Evolutionary conservation across 176 grass and related monocot genomes (phyloP).

Genomic region (Carex kokanica): DNA sequence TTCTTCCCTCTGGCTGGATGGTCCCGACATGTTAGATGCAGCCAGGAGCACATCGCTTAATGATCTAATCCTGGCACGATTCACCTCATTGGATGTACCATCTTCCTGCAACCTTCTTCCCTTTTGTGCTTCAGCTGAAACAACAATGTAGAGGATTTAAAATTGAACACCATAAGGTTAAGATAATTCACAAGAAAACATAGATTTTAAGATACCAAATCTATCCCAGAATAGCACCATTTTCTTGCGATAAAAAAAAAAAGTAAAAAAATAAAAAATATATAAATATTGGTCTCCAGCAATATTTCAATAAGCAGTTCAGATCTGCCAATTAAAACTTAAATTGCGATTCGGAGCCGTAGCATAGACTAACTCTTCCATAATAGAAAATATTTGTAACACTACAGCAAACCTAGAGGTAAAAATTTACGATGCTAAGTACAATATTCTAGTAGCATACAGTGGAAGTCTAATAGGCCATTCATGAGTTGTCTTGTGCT

Average conservation of each 20-base stretch:
- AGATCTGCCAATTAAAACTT: not conserved
- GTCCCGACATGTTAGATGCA: constrained; percentile 50
- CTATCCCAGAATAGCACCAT: not conserved
- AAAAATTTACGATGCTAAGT: not conserved
- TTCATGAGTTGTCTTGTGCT: not conserved
- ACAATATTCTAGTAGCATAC: too few species aligned
- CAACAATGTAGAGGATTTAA: not conserved
- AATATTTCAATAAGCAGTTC: not conserved
- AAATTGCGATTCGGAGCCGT: not conserved
- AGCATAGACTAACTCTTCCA: not conserved
- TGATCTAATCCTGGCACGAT: constrained; percentile 56
- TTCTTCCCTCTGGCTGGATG: constrained; percentile 46
- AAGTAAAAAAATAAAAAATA: not conserved
- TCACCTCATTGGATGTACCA: constrained; percentile 36
- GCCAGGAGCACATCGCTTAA: constrained; percentile 71
- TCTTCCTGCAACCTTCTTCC: constrained; percentile 53
- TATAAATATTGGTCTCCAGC: not conserved
- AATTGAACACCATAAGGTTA: not conserved
- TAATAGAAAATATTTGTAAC: not conserved
- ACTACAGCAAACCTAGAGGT: not conserved
- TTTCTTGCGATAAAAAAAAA: not conserved
- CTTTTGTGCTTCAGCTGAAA: constrained; percentile 78
- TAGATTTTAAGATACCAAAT: not conserved
- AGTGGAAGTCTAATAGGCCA: not conserved
- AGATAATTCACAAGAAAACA: not conserved